Base-by-base conservation (phyloP, 1,284 basidiomycete genomes). In the Coriolopsis trogii region DNA sequence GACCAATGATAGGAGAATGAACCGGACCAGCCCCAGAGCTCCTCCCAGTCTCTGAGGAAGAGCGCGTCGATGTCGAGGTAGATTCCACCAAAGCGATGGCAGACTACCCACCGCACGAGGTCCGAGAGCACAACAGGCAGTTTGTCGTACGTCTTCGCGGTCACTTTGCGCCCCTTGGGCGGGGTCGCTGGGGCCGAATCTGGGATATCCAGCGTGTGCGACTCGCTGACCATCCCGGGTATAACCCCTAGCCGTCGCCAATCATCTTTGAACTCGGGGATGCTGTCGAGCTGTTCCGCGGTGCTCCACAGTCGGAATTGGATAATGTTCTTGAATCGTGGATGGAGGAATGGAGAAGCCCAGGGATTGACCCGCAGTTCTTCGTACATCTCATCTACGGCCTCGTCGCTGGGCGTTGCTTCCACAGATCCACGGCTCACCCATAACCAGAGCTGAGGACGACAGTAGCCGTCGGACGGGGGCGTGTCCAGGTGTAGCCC, bases 301-400 rank as follows among this genome's bases (percentile, higher is more conserved):
- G 85, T 87, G 63, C 87, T 87, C 85, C 85, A 88, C 65, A 86
- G 73, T 63, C 79, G 81, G 73, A 88, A 87, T 64, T 83, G 80
- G 68, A 88, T 80, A 29, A 83, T 75, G 53, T 85, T 82, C 54
- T 76, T 73, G 71, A 87, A 87, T 36, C 84, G 73, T n/a, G 76
- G 74, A 63, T 87, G 81, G 26, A 88, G 65, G 74, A 88, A 85
- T 0, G 85, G 85, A 1, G 82, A 78, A 0, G 82, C 79, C 85
- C 85, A 88, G 1, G 84, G 82, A 64, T 82, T 87, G 9, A 72
- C 72, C 28, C 77, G 77, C 26, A 88, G 72, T 43, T 73, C 70
- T 29, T 81, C 76, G 65, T 74, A 79, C 84, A 88, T 86, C 50
- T 84, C 78, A 33, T 72, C 66, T 24, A 78, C 68, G 10, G 84